Evolutionary conservation across 495 filamentous ascomycete species (phyloP).

Genomic region (Penicillium pulvis): DNA sequence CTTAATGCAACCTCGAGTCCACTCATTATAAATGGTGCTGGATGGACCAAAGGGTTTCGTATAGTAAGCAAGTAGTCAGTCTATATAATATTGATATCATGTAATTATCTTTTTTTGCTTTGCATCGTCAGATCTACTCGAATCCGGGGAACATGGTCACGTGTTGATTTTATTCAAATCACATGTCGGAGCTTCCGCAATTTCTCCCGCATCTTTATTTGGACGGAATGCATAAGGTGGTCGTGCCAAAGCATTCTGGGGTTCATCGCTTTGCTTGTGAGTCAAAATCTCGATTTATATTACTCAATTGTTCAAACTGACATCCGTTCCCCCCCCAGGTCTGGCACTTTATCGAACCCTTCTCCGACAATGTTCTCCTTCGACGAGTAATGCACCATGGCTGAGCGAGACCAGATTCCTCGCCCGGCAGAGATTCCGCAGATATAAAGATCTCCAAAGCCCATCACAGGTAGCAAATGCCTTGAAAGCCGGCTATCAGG

Average conservation of each 20-base stretch:
- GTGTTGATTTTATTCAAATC: conserved; percentile 4
- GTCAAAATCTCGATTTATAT: conserved; percentile 10
- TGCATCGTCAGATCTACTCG: background rate
- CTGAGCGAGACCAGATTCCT: conserved; percentile 41
- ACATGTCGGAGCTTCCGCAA: conserved; percentile 12
- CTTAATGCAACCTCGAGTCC: no score
- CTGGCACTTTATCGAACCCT: conserved; percentile 74
- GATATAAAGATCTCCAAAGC: conserved; percentile 55
- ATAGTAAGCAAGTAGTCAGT: background rate
- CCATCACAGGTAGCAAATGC: conserved; percentile 55
- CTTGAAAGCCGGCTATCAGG: conserved; percentile 67
- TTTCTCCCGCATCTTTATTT: conserved; percentile 25
- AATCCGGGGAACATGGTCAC: conserved; percentile 8
- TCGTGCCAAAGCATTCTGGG: conserved; percentile 48
- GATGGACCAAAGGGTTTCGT: no score
- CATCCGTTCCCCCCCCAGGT: conserved; percentile 42
- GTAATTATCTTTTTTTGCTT: background rate
- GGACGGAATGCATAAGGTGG: conserved; percentile 43
- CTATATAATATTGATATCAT: background rate
- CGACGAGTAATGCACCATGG: conserved; percentile 47
- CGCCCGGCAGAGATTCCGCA: conserved; percentile 59
- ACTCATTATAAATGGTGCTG: no score
- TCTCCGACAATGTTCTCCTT: conserved; percentile 56
- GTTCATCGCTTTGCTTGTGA: conserved; percentile 68
- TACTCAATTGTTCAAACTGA: background rate